Conservation (phyloP, 2,329 filamentous ascomycete species). For the Cladosporium sp. region DNA sequence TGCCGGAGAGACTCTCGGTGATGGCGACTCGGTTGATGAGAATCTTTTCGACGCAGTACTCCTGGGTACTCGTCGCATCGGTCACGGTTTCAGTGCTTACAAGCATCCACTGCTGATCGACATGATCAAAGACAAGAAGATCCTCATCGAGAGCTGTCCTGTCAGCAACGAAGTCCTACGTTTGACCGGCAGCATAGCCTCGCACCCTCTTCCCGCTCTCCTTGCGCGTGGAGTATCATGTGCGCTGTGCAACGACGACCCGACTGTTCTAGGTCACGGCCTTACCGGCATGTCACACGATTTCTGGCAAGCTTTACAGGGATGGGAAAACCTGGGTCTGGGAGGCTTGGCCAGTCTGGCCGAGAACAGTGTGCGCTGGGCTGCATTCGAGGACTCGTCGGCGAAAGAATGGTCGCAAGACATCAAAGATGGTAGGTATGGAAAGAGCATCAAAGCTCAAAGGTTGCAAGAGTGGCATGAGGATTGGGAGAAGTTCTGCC, state of each 20-base stretch:
- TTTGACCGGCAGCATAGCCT: slow-evolving; percentile 72
- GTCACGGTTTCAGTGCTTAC: slow-evolving; percentile 84
- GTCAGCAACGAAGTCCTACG: slow-evolving; percentile 88
- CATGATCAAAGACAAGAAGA: slow-evolving; percentile 84
- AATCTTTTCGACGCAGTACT: slow-evolving; percentile 90
- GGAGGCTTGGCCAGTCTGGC: slow-evolving; percentile 83
- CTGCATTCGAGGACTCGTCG: slow-evolving; percentile 79
- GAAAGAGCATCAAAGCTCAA: slow-evolving; percentile 69
- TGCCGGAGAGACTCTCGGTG: slow-evolving; percentile 83
- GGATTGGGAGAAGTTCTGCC: slow-evolving; percentile 86
- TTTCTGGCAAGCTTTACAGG: slow-evolving; percentile 91
- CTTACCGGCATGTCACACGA: slow-evolving; percentile 83
- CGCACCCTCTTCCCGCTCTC: slow-evolving; percentile 80
- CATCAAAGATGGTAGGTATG: slow-evolving; percentile 73
- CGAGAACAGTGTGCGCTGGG: slow-evolving; percentile 91
- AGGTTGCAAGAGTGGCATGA: slow-evolving; percentile 75
- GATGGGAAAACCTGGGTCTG: slow-evolving; percentile 86
- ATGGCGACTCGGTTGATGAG: slow-evolving; percentile 72
- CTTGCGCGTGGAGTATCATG: slow-evolving; percentile 82
- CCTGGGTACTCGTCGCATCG: slow-evolving; percentile 83
- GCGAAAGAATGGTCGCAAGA: slow-evolving; percentile 70
- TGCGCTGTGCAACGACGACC: slow-evolving; percentile 86
- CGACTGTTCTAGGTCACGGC: slow-evolving; percentile 82
- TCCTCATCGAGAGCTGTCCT: slow-evolving; percentile 86
- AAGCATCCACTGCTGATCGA: slow-evolving; percentile 89